phyloP scores from a whole-genome alignment of 768 basidiomycete genomes.

The Kwoniella botswanensis region DNA sequence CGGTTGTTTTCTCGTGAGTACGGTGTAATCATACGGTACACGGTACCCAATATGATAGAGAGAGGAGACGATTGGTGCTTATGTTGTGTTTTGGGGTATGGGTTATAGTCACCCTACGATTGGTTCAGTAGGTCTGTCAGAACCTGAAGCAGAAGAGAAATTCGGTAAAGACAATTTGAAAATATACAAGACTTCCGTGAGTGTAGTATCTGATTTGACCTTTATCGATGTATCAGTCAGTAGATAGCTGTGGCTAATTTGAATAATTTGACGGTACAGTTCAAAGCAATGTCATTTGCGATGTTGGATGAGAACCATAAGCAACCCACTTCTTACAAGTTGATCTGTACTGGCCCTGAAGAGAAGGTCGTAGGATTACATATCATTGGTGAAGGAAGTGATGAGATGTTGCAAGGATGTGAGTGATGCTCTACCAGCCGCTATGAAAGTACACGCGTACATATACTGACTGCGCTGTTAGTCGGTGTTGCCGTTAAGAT shows the following conservation, averaged over 20 bases:
- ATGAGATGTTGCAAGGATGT: conserved; percentile 95
- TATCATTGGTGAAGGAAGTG: conserved; percentile 86
- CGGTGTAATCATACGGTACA: not conserved
- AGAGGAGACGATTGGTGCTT: not conserved
- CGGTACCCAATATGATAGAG: not conserved
- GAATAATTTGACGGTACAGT: conserved; percentile 32
- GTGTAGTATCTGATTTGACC: conserved; percentile 1
- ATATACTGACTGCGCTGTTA: conserved; percentile 3
- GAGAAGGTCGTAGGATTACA: conserved; percentile 97
- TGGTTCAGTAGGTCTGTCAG: conserved; percentile 93
- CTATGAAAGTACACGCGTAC: not conserved
- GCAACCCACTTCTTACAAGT: conserved; percentile 92
- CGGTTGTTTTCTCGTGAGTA: conserved; percentile 93
- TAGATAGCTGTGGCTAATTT: not conserved
- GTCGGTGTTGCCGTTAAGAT: conserved; percentile 92
- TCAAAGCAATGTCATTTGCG: conserved; percentile 82
- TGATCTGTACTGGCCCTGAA: conserved; percentile 82
- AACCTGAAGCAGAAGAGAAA: conserved; percentile 83
- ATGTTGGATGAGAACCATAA: conserved; percentile 88
- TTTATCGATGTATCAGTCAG: not conserved
- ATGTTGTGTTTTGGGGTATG: not conserved
- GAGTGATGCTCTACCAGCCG: conserved; percentile 26
- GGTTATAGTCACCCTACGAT: conserved; percentile 82
- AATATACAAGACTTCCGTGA: conserved; percentile 72
- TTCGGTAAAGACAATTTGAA: conserved; percentile 83